These are phyloP conservation scores for Pyrrhoderma noxium DNA, from an alignment of 1,284 basidiomycete species.

Conservation along the genomic window DNA sequence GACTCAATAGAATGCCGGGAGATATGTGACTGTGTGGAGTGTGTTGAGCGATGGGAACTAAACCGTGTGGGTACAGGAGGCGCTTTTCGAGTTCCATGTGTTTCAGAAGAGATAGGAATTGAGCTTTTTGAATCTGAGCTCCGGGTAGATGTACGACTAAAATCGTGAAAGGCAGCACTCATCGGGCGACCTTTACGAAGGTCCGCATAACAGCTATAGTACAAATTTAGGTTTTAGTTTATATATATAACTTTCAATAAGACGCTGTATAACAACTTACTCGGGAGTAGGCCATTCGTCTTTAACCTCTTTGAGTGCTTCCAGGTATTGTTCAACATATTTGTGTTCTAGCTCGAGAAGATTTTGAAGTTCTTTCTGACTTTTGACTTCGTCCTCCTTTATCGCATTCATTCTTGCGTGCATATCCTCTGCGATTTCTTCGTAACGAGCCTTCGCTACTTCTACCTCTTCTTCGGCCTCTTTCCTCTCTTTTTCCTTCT, in stretches of 20 bases:
- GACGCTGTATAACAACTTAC: constrained; percentile 31
- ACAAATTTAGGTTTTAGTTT: neutral
- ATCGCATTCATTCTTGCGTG: constrained; percentile 67
- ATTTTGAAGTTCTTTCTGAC: constrained; percentile 58
- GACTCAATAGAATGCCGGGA: neutral
- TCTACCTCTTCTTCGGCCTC: constrained; percentile 75
- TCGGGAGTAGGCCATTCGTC: constrained; percentile 48
- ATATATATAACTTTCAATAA: neutral
- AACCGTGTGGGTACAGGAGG: constrained; percentile 9
- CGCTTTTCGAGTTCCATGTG: neutral
- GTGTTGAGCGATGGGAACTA: constrained; percentile 14
- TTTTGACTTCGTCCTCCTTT: constrained; percentile 67
- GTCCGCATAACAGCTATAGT: constrained; percentile 4
- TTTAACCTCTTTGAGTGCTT: constrained; percentile 62
- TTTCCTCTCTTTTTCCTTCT: constrained; percentile 54
- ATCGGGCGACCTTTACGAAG: constrained; percentile 2
- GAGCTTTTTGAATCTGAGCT: constrained; percentile 11
- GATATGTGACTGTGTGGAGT: constrained; percentile 6
- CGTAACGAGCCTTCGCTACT: constrained; percentile 62
- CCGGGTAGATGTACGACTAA: constrained; percentile 12
- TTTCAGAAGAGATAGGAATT: neutral
- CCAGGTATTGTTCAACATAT: constrained; percentile 65
- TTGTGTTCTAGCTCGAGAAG: constrained; percentile 69
- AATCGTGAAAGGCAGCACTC: constrained; percentile 5
- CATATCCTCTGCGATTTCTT: constrained; percentile 76